phyloP scores from a whole-genome alignment of 768 basidiomycete species.

The Leccinum boreale region DNA sequence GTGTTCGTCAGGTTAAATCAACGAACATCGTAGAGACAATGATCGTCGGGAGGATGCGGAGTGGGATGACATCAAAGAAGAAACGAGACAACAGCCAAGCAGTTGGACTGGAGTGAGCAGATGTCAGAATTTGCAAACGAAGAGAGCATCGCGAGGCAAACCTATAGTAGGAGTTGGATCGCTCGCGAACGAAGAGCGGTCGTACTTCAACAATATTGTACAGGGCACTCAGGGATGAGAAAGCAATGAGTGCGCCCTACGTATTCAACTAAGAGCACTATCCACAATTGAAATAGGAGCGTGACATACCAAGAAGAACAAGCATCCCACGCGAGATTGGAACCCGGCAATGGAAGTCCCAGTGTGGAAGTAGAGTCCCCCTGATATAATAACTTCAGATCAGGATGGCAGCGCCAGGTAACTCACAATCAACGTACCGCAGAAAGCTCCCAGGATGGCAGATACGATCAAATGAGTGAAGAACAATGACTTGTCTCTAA shows the following conservation, averaged over 20 bases:
- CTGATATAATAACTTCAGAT: slow-evolving; percentile 32
- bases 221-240: slow-evolving; percentile 85
- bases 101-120: slow-evolving; percentile 56
- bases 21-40: slow-evolving; percentile 80
- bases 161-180: slow-evolving; percentile 86
- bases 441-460: slow-evolving; percentile 78
- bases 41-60: slow-evolving; percentile 87
- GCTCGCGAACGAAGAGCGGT: slow-evolving; percentile 85
- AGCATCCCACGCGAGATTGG: slow-evolving; percentile 87
- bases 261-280: slow-evolving; percentile 5
- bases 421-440: slow-evolving; percentile 46
- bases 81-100: slow-evolving; percentile 90
- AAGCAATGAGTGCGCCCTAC: slow-evolving; percentile 86
- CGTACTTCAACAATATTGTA: slow-evolving; percentile 85
- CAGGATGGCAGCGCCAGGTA: background rate
- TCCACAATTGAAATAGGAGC: background rate
- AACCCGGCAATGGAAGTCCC: slow-evolving; percentile 84
- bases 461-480: slow-evolving; percentile 73
- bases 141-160: slow-evolving; percentile 22
- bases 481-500: slow-evolving; percentile 81
- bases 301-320: slow-evolving; percentile 80
- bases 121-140: background rate
- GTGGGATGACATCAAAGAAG: slow-evolving; percentile 84
- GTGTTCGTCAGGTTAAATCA: background rate
- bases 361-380: slow-evolving; percentile 85